Evolutionary conservation across 2,329 filamentous ascomycete species (phyloP).

Genomic region (Apiospora rasikravindrae): DNA sequence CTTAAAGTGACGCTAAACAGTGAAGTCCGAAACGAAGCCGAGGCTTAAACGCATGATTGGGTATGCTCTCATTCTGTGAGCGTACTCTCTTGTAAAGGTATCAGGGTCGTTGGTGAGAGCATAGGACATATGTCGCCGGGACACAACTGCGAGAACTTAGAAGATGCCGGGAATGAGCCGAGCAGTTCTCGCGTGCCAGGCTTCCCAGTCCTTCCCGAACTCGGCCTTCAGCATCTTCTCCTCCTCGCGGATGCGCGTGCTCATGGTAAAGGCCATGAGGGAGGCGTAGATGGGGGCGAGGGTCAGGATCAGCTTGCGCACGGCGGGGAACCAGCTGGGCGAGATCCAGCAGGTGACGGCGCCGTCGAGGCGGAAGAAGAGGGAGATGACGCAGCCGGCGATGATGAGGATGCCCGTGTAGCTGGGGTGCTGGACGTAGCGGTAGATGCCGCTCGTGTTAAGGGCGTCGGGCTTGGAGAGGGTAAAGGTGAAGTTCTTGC

Average conservation of each 20-base stretch:
- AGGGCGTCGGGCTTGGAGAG: conserved; percentile 52
- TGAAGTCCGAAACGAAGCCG: neutral
- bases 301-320: conserved; percentile 22
- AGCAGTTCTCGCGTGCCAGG: conserved; percentile 52
- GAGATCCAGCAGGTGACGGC: conserved; percentile 46
- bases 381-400: conserved; percentile 33
- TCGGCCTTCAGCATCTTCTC: conserved; percentile 53
- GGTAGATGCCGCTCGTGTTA: conserved; percentile 53
- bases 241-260: conserved; percentile 51
- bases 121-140: neutral
- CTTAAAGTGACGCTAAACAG: neutral
- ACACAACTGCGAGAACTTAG: conserved; percentile 26
- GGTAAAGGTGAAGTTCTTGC: conserved; percentile 58
- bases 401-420: conserved; percentile 52
- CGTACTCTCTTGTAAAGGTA: neutral
- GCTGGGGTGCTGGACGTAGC: conserved; percentile 57
- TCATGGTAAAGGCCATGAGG: conserved; percentile 31
- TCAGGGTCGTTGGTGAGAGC: neutral
- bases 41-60: neutral
- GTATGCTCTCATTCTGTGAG: neutral
- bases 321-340: conserved; percentile 25
- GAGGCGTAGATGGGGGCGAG: conserved; percentile 24
- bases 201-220: conserved; percentile 55
- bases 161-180: conserved; percentile 54
- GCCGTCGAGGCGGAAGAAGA: conserved; percentile 47